phyloP scores from a whole-genome alignment of 2,329 filamentous ascomycete genomes.

The Stachybotrys elegans region DNA sequence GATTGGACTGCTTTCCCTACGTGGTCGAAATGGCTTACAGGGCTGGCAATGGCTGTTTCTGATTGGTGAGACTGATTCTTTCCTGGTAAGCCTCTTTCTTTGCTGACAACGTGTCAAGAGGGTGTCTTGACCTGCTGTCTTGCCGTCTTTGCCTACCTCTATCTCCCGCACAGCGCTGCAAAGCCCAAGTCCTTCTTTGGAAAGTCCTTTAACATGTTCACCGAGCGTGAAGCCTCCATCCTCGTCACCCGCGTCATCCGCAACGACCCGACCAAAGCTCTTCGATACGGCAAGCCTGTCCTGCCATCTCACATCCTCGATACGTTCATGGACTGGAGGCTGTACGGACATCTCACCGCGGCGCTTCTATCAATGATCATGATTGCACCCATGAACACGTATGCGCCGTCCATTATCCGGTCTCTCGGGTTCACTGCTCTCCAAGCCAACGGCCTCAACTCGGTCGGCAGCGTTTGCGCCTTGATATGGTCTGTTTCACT shows the following conservation, averaged over 20 bases:
- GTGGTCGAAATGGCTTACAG: conserved; percentile 14
- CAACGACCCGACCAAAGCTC: conserved; percentile 22
- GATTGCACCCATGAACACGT: conserved; percentile 24
- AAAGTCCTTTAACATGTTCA: conserved; percentile 17
- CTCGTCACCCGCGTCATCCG: conserved; percentile 21
- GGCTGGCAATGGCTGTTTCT: conserved; percentile 27
- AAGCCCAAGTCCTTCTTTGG: conserved; percentile 20
- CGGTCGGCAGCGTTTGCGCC: conserved; percentile 19
- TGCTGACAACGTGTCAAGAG: conserved; percentile 12
- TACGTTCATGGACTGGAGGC: conserved; percentile 20
- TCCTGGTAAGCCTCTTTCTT: fast-evolving
- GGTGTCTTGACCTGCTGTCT: conserved; percentile 19
- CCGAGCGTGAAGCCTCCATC: conserved; percentile 16
- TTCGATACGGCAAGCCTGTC: conserved; percentile 16
- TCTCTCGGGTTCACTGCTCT: conserved; percentile 18
- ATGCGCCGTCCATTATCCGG: conserved; percentile 24
- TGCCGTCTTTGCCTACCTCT: conserved; percentile 17
- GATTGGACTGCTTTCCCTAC: conserved; percentile 19
- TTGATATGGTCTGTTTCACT: conserved; percentile 19
- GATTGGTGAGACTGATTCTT: conserved; percentile 12
- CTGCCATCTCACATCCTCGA: conserved; percentile 16
- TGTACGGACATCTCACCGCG: conserved; percentile 21
- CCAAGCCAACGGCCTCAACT: conserved; percentile 23
- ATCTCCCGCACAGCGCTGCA: conserved; percentile 19
- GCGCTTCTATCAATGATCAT: conserved; percentile 23